A percentile compares a stretch with the other conserved stretches of the same genome.
Conservation (phyloP, 225 moss, liverwort and hornwort species). For the Bryoerythrophyllum caledonicum region DNA sequence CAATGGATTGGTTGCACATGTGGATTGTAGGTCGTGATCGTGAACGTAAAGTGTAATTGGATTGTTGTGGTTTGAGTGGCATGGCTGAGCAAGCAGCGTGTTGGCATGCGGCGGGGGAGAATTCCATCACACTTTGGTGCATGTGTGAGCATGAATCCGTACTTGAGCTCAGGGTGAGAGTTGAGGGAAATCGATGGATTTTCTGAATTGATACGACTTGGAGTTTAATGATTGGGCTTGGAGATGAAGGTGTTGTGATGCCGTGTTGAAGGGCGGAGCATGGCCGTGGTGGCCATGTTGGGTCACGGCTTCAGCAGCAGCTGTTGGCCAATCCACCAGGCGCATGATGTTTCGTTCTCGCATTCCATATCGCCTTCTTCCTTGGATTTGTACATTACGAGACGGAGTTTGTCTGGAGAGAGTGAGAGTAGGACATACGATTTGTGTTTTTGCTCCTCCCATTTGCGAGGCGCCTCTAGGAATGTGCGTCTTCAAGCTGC, state of each 20-base stretch:
- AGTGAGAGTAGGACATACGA: constrained; percentile 15
- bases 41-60: not conserved
- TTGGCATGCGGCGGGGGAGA: not conserved
- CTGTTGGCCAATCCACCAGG: constrained; percentile 32
- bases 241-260: constrained; percentile 18
- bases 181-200: not conserved
- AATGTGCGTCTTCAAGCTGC: constrained; percentile 33
- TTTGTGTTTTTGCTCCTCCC: constrained; percentile 16
- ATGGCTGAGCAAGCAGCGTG: not conserved
- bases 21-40: constrained; percentile 1
- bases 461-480: constrained; percentile 7
- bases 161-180: not conserved
- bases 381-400: constrained; percentile 21
- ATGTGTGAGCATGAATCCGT: not conserved
- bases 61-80: constrained; percentile 2
- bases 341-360: constrained; percentile 7
- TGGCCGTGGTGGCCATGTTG: constrained; percentile 40
- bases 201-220: not conserved
- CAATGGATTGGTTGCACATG: constrained; percentile 15
- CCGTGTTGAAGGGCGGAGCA: constrained; percentile 27
- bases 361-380: constrained; percentile 16
- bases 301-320: constrained; percentile 37
- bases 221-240: not conserved
- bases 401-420: constrained; percentile 10
- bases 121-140: not conserved